Percentiles rank a stretch among this genome's conserved stretches.
Conservation (phyloP, 2,329 filamentous ascomycete genomes). For the Beauveria varroae region DNA sequence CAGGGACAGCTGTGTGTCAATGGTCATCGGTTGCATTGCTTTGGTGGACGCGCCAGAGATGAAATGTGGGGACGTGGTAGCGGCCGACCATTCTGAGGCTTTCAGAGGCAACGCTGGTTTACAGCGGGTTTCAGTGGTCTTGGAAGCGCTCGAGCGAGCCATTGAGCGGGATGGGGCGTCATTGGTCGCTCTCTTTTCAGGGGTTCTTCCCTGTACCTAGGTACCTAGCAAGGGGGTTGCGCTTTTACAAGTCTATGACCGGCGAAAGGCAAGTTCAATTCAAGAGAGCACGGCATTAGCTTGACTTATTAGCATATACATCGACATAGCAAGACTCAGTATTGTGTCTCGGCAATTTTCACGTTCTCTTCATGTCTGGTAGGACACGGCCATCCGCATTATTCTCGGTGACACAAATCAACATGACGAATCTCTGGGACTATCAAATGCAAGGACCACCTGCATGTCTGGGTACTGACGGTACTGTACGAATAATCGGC, state of each 20-base stretch:
- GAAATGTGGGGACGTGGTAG: conserved; percentile 4
- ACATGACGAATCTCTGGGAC: background rate
- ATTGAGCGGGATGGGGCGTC: background rate
- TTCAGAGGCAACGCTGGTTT: background rate
- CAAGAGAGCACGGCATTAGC: too few relatives aligned
- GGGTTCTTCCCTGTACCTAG: background rate
- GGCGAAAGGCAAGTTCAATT: background rate
- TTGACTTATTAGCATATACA: too few relatives aligned
- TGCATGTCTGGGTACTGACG: too few relatives aligned
- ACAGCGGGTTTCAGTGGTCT: background rate
- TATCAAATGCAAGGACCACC: too few relatives aligned
- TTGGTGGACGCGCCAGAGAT: background rate
- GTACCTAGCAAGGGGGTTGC: background rate
- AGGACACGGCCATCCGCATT: background rate
- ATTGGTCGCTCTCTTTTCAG: background rate
- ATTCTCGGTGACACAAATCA: background rate
- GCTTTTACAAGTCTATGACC: too few relatives aligned
- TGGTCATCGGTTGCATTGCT: background rate
- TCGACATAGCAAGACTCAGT: too few relatives aligned
- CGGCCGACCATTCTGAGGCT: too few relatives aligned
- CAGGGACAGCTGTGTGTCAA: background rate
- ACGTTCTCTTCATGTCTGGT: background rate
- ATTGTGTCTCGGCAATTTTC: background rate
- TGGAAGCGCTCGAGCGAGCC: background rate
- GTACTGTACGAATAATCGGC: too few relatives aligned